Conservation (phyloP, 768 basidiomycete genomes). For the Pholiota microspora region DNA sequence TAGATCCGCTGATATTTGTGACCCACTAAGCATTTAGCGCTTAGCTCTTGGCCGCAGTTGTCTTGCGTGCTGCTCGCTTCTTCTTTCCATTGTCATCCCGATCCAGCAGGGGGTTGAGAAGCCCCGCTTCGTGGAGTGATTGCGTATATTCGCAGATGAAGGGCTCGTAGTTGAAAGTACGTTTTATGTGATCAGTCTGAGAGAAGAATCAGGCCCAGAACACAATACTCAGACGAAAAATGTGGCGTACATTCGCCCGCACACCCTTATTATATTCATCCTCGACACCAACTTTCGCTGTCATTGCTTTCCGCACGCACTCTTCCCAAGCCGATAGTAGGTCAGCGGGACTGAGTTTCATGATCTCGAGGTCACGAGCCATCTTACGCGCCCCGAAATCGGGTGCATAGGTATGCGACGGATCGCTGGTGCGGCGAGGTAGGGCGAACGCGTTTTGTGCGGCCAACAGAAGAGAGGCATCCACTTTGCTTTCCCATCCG, state of each 20-base stretch:
- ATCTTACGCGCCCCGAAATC: slow-evolving; percentile 47
- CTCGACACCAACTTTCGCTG: slow-evolving; percentile 40
- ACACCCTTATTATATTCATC: slow-evolving; percentile 47
- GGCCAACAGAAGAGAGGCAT: slow-evolving; percentile 30
- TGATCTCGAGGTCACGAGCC: slow-evolving; percentile 39
- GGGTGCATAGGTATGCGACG: slow-evolving; percentile 32
- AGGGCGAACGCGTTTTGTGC: slow-evolving; percentile 21
- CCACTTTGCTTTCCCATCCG: slow-evolving; percentile 44
- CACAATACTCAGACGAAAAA: neutral
- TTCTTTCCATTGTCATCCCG: slow-evolving; percentile 32
- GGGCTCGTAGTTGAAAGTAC: slow-evolving; percentile 64
- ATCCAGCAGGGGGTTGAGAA: slow-evolving; percentile 42
- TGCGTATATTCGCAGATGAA: slow-evolving; percentile 43
- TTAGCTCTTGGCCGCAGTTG: slow-evolving; percentile 2
- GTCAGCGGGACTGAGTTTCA: slow-evolving; percentile 38
- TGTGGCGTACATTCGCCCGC: slow-evolving; percentile 40
- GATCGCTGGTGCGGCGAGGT: slow-evolving; percentile 14
- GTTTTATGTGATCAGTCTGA: slow-evolving; percentile 51
- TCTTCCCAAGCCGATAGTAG: slow-evolving; percentile 44
- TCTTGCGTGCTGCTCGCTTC: slow-evolving; percentile 16
- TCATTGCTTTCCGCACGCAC: slow-evolving; percentile 39
- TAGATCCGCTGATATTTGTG: too few relatives aligned
- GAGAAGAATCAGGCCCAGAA: neutral
- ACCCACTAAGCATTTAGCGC: too few relatives aligned
- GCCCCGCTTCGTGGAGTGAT: slow-evolving; percentile 42